These are phyloP conservation scores for Tetrahymena elliotti DNA, from an alignment of 73 alveolate genomes.

Conservation along the genomic window DNA sequence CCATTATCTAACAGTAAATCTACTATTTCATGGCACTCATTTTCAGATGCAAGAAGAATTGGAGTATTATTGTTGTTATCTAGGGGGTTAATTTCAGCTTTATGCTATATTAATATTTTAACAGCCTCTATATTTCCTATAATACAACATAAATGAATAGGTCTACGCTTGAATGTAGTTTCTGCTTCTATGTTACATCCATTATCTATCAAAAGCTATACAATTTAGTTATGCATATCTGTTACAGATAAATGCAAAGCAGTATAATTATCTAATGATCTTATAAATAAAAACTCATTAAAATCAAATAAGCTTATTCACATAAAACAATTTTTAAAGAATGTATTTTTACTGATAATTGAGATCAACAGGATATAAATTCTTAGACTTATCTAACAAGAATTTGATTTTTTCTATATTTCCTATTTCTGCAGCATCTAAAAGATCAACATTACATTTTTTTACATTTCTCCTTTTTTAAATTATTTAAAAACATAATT, in stretches of 20 bases:
- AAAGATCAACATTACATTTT: neutral
- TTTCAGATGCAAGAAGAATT: slow-evolving; percentile 69
- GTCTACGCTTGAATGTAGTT: slow-evolving; percentile 67
- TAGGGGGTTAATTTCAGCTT: slow-evolving; percentile 66
- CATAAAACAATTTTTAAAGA: neutral
- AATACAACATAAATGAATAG: slow-evolving; percentile 70
- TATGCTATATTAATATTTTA: slow-evolving; percentile 61
- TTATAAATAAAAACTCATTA: slow-evolving; percentile 37
- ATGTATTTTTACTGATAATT: neutral
- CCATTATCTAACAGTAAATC: slow-evolving; percentile 49
- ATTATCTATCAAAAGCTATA: slow-evolving; percentile 49
- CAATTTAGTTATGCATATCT: slow-evolving; percentile 79
- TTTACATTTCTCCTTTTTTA: neutral
- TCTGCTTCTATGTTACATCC: slow-evolving; percentile 62
- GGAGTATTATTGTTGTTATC: slow-evolving; percentile 86
- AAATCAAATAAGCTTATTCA: too few species aligned
- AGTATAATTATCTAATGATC: slow-evolving; percentile 89
- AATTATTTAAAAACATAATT: neutral
- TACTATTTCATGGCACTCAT: slow-evolving; percentile 62
- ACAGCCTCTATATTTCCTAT: slow-evolving; percentile 70
- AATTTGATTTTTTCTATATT: neutral
- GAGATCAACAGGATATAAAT: neutral
- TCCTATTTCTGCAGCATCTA: neutral
- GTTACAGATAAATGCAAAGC: slow-evolving; percentile 87
- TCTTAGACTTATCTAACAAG: neutral